Conservation (phyloP, 768 basidiomycete genomes). For the Rhodotorula sphaerocarpa region DNA sequence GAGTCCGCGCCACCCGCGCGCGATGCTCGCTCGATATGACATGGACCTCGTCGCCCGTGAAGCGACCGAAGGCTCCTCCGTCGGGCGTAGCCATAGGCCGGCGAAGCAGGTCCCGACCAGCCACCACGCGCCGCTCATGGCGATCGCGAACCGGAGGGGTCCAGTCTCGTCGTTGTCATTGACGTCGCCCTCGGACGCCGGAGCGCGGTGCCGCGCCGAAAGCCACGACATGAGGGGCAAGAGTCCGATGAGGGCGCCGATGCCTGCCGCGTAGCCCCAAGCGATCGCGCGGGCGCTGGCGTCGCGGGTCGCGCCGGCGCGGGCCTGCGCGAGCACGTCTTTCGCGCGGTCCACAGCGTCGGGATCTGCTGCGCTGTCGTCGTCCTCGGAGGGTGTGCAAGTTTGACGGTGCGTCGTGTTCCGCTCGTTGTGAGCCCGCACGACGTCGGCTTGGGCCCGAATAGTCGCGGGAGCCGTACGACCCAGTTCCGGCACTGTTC, state of each 20-base stretch:
- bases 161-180: constrained; percentile 63
- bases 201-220: not conserved
- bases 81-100: constrained; percentile 14
- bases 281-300: constrained; percentile 42
- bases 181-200: too few relatives aligned
- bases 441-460: too few relatives aligned
- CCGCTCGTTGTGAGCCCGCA: too few relatives aligned
- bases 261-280: constrained; percentile 52
- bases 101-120: constrained; percentile 63
- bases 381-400: too few relatives aligned
- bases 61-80: not conserved
- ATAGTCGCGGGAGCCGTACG: too few relatives aligned
- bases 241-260: constrained; percentile 61
- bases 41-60: not conserved
- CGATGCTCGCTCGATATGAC: constrained; percentile 48
- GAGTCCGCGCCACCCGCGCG: constrained; percentile 65
- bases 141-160: constrained; percentile 71
- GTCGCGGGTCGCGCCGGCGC: constrained; percentile 7
- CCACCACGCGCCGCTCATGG: constrained; percentile 83
- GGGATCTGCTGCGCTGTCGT: too few relatives aligned
- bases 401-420: too few relatives aligned
- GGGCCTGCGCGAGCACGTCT: constrained; percentile 34
- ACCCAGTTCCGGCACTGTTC: too few relatives aligned
- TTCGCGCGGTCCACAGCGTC: too few relatives aligned
- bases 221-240: constrained; percentile 59